Conservation (phyloP, 2,329 filamentous ascomycete species). For the Botryosphaeria dothidea region DNA sequence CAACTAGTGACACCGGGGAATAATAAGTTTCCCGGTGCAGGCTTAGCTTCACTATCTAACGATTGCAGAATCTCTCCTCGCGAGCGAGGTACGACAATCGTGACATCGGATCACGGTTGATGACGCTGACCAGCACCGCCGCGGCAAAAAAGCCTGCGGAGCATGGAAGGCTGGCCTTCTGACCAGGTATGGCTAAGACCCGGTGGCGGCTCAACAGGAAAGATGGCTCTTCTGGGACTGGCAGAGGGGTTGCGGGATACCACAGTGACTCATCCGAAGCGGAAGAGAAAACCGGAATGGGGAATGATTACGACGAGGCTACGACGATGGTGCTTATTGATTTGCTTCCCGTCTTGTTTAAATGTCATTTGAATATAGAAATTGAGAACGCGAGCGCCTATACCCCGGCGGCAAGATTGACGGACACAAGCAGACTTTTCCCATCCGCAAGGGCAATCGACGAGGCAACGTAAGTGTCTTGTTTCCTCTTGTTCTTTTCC, state of each 20-base stretch:
- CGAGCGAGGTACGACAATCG: slow-evolving; percentile 4
- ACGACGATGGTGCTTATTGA: not conserved
- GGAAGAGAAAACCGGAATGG: not conserved
- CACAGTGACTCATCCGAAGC: not conserved
- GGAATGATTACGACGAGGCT: not conserved
- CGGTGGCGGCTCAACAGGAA: slow-evolving; percentile 2
- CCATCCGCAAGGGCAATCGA: not conserved
- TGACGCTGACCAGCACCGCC: not conserved
- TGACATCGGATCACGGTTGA: slow-evolving; percentile 6
- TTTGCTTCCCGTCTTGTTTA: slow-evolving; percentile 7
- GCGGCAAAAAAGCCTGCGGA: not conserved
- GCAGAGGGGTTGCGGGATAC: not conserved
- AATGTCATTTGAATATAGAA: slow-evolving; percentile 9
- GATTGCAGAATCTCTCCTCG: slow-evolving; percentile 17
- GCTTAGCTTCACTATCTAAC: slow-evolving; percentile 17
- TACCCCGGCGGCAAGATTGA: slow-evolving; percentile 1
- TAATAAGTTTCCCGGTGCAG: slow-evolving; percentile 15
- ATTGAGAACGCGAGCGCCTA: slow-evolving; percentile 14
- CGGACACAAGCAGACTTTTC: not conserved
- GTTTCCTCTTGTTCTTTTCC: not conserved
- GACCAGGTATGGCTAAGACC: not conserved
- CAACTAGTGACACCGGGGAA: slow-evolving; percentile 55
- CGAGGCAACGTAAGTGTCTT: slow-evolving; percentile 1
- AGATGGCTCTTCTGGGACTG: not conserved
- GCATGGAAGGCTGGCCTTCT: not conserved